Evolutionary conservation across 768 basidiomycete genomes (phyloP).

Genomic region (Tulasnella sp.): DNA sequence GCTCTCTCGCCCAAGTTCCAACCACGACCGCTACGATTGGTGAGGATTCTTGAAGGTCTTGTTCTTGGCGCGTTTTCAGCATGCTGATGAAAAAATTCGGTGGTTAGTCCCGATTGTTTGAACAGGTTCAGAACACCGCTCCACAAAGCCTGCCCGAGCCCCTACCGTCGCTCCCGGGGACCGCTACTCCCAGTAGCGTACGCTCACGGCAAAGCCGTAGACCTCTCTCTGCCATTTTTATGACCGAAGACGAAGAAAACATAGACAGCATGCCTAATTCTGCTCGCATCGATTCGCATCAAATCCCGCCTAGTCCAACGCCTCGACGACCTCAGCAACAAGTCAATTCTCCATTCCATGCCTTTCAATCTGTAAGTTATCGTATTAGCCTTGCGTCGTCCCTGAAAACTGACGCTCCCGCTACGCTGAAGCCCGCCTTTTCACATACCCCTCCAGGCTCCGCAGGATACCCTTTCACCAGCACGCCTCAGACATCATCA

Average conservation of each 20-base stretch:
- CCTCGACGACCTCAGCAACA: not conserved
- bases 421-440: not conserved
- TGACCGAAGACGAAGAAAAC: not conserved
- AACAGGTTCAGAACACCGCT: not conserved
- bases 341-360: not conserved
- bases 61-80: not conserved
- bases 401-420: not conserved
- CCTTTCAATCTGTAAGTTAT: not conserved
- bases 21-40: constrained; percentile 12
- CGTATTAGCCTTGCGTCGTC: not conserved
- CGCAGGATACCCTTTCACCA: not conserved
- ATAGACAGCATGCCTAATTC: not conserved
- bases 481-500: not conserved
- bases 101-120: constrained; percentile 5
- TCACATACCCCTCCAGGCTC: not conserved
- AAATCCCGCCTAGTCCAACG: not conserved
- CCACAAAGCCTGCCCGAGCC: not conserved
- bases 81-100: not conserved
- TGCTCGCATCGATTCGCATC: not conserved
- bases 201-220: not conserved
- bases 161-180: not conserved
- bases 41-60: not conserved
- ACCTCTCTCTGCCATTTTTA: not conserved
- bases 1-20: not conserved
- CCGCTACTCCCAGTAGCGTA: not conserved